Evolutionary conservation across 805 yeast genomes (phyloP), one percentile per base, ranked within the genome.

Genomic region (Candida schatavii): DNA sequence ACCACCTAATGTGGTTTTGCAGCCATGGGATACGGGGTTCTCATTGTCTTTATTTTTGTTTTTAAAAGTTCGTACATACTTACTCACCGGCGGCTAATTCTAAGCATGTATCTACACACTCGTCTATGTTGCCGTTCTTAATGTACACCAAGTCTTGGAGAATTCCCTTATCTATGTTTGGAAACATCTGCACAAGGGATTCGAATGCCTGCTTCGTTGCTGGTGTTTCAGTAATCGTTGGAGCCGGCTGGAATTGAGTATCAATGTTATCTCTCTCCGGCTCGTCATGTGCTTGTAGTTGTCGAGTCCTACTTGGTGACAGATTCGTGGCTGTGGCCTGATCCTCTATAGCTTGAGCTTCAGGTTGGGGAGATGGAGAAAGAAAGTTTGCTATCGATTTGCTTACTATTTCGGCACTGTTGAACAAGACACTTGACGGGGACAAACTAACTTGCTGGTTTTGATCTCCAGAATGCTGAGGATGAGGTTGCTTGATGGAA

Each of bases 151-250:
- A 81, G 55, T 88, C 96, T 42, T 73, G 76, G 38, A 89, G 72
- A 1, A 89, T 65, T 0, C 78, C 85, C 38, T 67, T 64, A 50
- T 88, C 96, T 46, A 88, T 66, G 35, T 68, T 70, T 0, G 96
- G 95, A 59, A 89, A 88, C 80, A 89, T 85, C 37, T 80, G 80
- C 22, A 64, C 63, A 41, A 88, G 66, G 2, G 77, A 75, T 1
- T 62, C 63, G 19, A 74, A 66, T 2, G 80, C 51, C 28, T 47
- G 48, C 32, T 49, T 44, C 23, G 50, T 44, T 3, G 37, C 30
- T 31, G 34, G 35, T n/a, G 41, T 20, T 61, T 32, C 3, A 68
- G 63, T 9, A 62, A 43, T 36, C 57, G 50, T 31, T 56, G 59
- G 39, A 3, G 59, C 52, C 26, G 40, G 36, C 22, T 23, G 38